These are phyloP conservation scores for Taphrina sp. DNA, from an alignment of 1,139 yeast genomes.

Conservation along the genomic window DNA sequence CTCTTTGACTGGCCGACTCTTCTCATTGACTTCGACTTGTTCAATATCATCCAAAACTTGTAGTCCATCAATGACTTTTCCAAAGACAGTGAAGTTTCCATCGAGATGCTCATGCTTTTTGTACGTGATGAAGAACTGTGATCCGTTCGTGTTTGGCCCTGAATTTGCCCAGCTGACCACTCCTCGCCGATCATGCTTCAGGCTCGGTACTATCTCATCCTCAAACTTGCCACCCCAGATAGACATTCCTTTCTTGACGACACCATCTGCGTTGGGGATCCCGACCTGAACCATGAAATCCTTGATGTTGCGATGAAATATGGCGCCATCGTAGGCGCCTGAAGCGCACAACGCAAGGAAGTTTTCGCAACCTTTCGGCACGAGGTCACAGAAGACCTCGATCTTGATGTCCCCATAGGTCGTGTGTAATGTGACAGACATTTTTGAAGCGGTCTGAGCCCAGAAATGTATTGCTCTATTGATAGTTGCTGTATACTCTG, in stretches of 20 bases:
- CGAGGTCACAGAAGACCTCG: conserved; percentile 48
- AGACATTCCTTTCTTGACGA: conserved; percentile 55
- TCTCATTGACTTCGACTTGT: conserved; percentile 45
- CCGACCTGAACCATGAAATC: conserved; percentile 39
- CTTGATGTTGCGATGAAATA: conserved; percentile 50
- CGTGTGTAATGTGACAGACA: conserved; percentile 44
- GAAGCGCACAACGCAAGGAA: conserved; percentile 53
- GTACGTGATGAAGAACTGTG: conserved; percentile 50
- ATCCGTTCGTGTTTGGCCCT: conserved; percentile 50
- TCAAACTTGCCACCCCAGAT: conserved; percentile 54
- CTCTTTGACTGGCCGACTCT: conserved; percentile 48
- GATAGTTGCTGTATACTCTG: no score
- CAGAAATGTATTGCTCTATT: background rate
- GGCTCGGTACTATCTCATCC: conserved; percentile 51
- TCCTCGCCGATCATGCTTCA: conserved; percentile 50
- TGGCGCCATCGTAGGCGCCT: conserved; percentile 49
- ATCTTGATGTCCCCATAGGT: conserved; percentile 48
- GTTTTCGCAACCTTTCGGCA: conserved; percentile 49
- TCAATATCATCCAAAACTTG: conserved; percentile 49
- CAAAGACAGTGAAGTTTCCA: conserved; percentile 60
- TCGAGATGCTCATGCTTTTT: conserved; percentile 50
- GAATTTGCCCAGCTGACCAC: conserved; percentile 51
- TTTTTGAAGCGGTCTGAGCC: background rate
- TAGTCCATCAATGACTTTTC: conserved; percentile 49
- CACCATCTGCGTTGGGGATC: conserved; percentile 43